Base-by-base conservation (phyloP, 805 yeast species). In the Limtongozyma cylindracea region DNA sequence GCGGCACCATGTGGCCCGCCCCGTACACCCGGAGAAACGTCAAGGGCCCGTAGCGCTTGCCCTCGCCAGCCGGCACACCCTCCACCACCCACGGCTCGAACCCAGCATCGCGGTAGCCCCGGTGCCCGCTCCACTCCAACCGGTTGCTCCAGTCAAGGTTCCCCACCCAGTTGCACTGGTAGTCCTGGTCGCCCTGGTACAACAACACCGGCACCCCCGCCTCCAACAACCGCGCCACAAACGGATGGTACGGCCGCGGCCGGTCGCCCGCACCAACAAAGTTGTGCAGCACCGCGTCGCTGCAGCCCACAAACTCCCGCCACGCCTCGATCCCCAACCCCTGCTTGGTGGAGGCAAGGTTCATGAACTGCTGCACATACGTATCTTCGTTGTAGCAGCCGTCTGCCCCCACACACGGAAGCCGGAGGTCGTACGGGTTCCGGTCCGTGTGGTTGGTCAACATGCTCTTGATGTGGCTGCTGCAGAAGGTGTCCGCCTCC, bases 1-100 rank as follows among this genome's bases (percentile, higher is more conserved):
- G 69, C 1, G 96, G 92, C 13, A 80, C 88, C 96, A 88, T 84
- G 38, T 88, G 96, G 3, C 92, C 71, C 0, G 92, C 64, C 32
- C 76, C 62, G 38, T 45, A 61, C 2, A 84, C 62, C 25, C 64
- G 62, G 16, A 74, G 64, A 38, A 71, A 72, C 0, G 93, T 71
- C 34, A 84, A 49, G 35, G 77, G 76, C 29, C 76, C 54, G 21
- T 67, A 82, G 11, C 42, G 22, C 26, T 41, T 41, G 18, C 67
- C 70, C 35, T 72, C 64, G 27, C 96, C 96, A 16, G 21, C 24
- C 10, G 6, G 15, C 15, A 5, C 6, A 6, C 15, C 15, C 15
- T 5, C 15, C 15, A 6, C 6, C 6, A 5, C 6, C 18, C 18
- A 17, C 11, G 18, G 18, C 5, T 9, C 8, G 5, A 17, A 8